Base-by-base conservation (phyloP, 768 basidiomycete species). In the Psilocybe azurescens region DNA sequence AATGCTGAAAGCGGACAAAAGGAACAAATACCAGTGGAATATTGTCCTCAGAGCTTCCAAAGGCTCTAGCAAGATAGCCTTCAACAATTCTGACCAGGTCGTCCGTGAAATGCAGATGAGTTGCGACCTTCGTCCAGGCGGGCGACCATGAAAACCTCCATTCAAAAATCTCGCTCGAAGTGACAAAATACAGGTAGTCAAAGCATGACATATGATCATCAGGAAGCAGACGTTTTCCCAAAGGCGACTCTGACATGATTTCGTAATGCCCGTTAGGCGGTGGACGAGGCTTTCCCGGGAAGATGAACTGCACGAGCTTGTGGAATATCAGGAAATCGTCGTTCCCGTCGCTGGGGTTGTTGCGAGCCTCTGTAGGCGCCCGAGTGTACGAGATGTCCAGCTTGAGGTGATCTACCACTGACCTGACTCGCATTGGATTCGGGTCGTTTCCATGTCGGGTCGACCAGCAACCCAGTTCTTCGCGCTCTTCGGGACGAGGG, bases 81-180 rank as follows among this genome's bases (percentile, higher is more conserved):
- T 68, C 66, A 7, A 76, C 73, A 14, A 82, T 62, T 6, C 69
- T 65, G 28, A 68, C 57, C 10, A 81, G 38, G 9, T 67, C 52
- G 28, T 72, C 68, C 10, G 74, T 77, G 67, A 80, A 83, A 13
- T 62, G 67, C 49, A 80, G 65, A 58, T 82, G 70, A 54, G 55
- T 70, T 13, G 76, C 81, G 13, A 81, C 74, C 53, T 69, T 65
- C 41, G 73, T 69, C 82, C 82, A 83, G 8, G 71, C 79, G 32
- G 81, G 80, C 38, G 76, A 74, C 73, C 76, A 81, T n/a, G 76
- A 56, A 39, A 63, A 69, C 50, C 66, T 59, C 76, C 76, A 76
- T 56, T 78, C 76, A 41, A 62, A 74, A 0, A 60, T 56, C 14
- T 68, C 62, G 48, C 72, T 69, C 13, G 68, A 70, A 11, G 73